Evolutionary conservation across 352 stramenopile genomes (phyloP), one percentile per base, ranked within the genome.

Genomic region (Blastocystis sp.): DNA sequence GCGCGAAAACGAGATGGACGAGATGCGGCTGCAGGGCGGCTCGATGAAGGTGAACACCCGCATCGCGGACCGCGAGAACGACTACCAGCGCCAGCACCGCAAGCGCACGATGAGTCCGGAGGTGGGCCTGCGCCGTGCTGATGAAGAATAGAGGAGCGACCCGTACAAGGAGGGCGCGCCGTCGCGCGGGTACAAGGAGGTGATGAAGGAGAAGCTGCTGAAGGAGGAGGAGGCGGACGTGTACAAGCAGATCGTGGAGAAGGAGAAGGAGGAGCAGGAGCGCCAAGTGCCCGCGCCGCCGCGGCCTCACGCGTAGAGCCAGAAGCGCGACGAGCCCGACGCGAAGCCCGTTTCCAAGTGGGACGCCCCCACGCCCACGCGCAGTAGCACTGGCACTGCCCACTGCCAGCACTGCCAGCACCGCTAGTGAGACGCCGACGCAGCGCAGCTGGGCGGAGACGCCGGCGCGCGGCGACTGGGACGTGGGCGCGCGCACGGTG

Each of bases 51-150:
- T 97, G 53, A 98, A 98, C 90, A 97, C 94, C 52, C 91, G 93
- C 82, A 98, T 98, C 77, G 88, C 91, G 14, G 94, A 98, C 90
- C 91, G 95, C 34, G 95, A 98, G 90, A 96, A 94, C 76, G 93
- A 96, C 59, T 94, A 95, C 90, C 91, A 92, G 64, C 95, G 95
- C 67, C 48, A 88, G 43, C 60, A 23, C 17, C 60, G 28, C 19
- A 70, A 86, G 10, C 53, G 40, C 21, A 76, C 40, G 60, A 38
- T 86, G 7, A 59, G n/a, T 76, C 76, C 76, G 5, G 64, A 88
- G 69, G 70, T 88, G 52, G 45, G 56, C n/a, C 23, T 78, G 52
- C 43, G 0, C 19, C 34, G 2, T 21, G 2, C 23, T 61, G 2
- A 5, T 88, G 10, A 88, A 19, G 28, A 93, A 48, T 94, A 98